Evolutionary conservation across 805 yeast species (phyloP), one percentile per base, ranked within the genome.

Genomic region (Saccharomycopsis oosterbeekiorum): DNA sequence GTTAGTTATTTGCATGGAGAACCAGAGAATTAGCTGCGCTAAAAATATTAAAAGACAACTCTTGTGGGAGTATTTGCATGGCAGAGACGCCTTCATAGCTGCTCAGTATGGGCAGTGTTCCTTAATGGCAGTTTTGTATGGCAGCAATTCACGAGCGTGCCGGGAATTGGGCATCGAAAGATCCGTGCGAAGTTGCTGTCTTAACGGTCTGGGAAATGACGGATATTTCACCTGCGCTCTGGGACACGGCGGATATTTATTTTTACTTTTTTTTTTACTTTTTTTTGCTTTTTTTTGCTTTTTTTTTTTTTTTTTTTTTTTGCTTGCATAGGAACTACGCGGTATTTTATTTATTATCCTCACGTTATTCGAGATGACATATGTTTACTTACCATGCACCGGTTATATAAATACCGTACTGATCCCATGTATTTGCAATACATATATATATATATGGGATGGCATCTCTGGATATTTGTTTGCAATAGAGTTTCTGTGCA

Each of bases 191-290:
- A 15, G 14, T 24, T 47, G 12, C 21, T 19, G 15, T 47, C 10
- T 24, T 24, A 24, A 47, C 15, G 4, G 34, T 10, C 34, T 47
- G 53, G 53, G 53, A 47, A 47, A 47, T 47, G 53, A 47, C 53
- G 53, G 53, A 47, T 47, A 47, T 47, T 47, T 47, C 53, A 47
- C 21, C 53, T 47, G 34, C 34, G 29, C 53, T 47, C 53, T 47
- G 53, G 53, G 24, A 47, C 53, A 24, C 53, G 53, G 53, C 53
- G 26, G 53, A 47, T 21, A 47, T 47, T 47, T 47, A 47, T 47
- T 47, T 24, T 21, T 47, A 47, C 53, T 47, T 47, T 42, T 42
- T 42, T 17, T 41, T 41, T 41, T 43, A 17, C 19, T 43, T 43
- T 43, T 43, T 19, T 43, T 43, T 43, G n/a, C n/a, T n/a, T n/a